Base-by-base conservation (phyloP, 2,329 filamentous ascomycete species). In the Nemania sp. region DNA sequence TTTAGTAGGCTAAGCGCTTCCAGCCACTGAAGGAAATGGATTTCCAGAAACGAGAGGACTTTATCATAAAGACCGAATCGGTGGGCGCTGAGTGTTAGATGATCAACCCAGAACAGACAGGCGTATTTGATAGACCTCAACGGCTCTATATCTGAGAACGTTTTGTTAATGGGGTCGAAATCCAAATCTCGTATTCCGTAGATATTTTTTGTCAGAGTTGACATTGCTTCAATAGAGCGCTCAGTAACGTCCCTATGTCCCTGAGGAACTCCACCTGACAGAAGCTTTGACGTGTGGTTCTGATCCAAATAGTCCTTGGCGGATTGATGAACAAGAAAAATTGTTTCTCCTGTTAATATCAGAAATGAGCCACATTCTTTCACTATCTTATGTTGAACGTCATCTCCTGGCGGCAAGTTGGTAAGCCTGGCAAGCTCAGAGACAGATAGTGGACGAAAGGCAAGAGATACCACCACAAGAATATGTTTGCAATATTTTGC, bases 351-450 rank as follows among this genome's bases (percentile, higher is more conserved):
- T 11, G 3, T n/a, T 15, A 24, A 14, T 8, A 15, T 33, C 0
- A 45, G 19, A 17, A 45, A 45, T 5, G 42, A 45, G 28, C 42
- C 42, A 20, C 42, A 45, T 24, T 24, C 6, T 37, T 28, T 22
- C 14, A 46, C 20, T 19, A 43, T 11, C 26, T n/a, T n/a, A 4
- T 5, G 8, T n/a, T 6, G 5, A 11, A 30, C 14, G 6, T 30
- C 23, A 19, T 7, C 24, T 11, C n/a, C 24, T 9, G 12, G 5
- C 2, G 23, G 40, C 24, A 42, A 42, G 7, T 15, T 15, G 15
- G 40, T 17, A 24, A 42, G 5, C 6, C 11, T 11, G n/a, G 23
- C 40, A 42, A 42, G 40, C 24, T 42, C 40, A 3, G 24, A 14
- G n/a, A 42, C 15, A 19, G 40, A 42, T 2, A 44, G 28, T 19